phyloP scores from a whole-genome alignment of 495 filamentous ascomycete genomes.

The Parachaetomium inaequale region DNA sequence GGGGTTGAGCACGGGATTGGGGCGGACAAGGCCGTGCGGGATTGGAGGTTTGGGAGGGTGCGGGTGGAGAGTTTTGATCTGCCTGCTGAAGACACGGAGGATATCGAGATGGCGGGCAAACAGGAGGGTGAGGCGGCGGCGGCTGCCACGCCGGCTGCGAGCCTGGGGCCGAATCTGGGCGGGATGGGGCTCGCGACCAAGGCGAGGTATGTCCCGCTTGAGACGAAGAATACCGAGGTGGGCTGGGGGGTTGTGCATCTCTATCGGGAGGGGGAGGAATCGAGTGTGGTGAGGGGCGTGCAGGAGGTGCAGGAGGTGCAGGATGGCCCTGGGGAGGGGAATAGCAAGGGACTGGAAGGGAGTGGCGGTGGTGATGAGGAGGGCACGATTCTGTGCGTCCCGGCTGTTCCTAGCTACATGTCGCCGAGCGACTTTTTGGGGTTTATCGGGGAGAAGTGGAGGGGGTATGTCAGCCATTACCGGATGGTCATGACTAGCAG shows the following conservation, averaged over 20 bases:
- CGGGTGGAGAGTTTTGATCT: conserved; percentile 46
- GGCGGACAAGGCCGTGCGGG: conserved; percentile 37
- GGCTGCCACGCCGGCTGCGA: conserved; percentile 38
- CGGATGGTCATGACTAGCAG: conserved; percentile 88
- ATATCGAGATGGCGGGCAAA: conserved; percentile 13
- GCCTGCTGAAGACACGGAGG: not conserved
- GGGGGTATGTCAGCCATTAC: conserved; percentile 88
- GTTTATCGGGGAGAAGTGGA: conserved; percentile 85
- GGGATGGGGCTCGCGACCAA: conserved; percentile 54
- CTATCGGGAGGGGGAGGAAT: conserved; percentile 76
- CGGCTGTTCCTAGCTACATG: conserved; percentile 91
- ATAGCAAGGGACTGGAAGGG: conserved; percentile 9
- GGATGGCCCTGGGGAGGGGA: not conserved
- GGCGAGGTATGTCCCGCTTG: conserved; percentile 71
- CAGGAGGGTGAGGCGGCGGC: not conserved
- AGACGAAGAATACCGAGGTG: conserved; percentile 72
- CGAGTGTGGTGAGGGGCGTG: conserved; percentile 36
- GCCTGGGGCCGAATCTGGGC: conserved; percentile 43
- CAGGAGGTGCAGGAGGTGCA: not conserved
- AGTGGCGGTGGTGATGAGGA: conserved; percentile 24
- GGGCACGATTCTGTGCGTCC: conserved; percentile 81
- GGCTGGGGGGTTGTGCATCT: conserved; percentile 94
- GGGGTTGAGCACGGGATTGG: conserved; percentile 35
- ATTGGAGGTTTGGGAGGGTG: conserved; percentile 48
- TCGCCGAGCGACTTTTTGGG: conserved; percentile 88